Conservation (phyloP, 352 stramenopile species). For the Aphanomyces astaci region DNA sequence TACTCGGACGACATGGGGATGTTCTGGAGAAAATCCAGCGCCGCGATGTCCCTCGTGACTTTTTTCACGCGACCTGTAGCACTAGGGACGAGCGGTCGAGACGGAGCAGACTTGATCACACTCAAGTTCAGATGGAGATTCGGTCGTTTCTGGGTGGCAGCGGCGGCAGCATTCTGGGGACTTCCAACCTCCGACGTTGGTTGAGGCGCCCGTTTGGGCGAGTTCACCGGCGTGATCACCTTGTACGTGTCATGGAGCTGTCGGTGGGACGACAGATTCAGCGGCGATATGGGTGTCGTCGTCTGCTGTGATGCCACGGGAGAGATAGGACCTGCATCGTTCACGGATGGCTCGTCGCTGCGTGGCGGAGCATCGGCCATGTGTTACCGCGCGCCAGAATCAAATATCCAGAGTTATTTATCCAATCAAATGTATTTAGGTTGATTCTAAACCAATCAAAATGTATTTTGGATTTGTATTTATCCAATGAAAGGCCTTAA, state of each 20-base stretch:
- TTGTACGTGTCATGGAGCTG: constrained; percentile 14
- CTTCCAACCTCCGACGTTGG: background rate
- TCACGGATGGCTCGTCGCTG: background rate
- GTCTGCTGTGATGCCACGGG: background rate
- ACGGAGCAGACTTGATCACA: background rate
- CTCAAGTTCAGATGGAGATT: constrained; percentile 15
- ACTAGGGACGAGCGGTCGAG: constrained; percentile 43
- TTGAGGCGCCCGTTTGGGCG: background rate
- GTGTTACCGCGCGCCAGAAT: background rate
- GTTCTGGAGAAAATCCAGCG: constrained; percentile 81
- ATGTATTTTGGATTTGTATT: background rate
- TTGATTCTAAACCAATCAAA: too few species aligned
- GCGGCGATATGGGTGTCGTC: background rate
- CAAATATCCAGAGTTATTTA: too few species aligned
- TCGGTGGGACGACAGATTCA: background rate
- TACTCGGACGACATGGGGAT: constrained; percentile 77
- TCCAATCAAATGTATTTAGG: background rate
- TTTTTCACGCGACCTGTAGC: constrained; percentile 51
- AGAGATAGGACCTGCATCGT: background rate
- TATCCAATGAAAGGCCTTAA: background rate
- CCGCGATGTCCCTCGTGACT: constrained; percentile 78
- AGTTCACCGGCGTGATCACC: constrained; percentile 21
- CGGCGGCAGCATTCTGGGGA: background rate
- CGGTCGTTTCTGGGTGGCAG: background rate
- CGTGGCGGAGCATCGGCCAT: background rate